Evolutionary conservation across 2,329 filamentous ascomycete species (phyloP).

Genomic region (Sclerotinia subarctica): DNA sequence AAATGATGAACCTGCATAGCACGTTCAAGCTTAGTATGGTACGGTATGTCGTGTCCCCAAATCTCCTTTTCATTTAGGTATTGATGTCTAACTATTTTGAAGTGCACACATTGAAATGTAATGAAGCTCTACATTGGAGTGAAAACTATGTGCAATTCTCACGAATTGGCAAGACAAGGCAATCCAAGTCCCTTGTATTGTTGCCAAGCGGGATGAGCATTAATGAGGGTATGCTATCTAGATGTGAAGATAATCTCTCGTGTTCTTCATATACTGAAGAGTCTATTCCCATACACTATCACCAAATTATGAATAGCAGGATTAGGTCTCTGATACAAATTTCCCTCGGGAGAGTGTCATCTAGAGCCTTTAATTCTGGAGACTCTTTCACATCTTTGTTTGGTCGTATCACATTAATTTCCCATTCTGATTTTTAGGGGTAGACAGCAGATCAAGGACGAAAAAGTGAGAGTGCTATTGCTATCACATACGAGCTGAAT

Average conservation of each 20-base stretch:
- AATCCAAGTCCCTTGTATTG: not conserved
- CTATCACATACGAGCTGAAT: too few relatives aligned
- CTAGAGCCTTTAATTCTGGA: not conserved
- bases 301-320: not conserved
- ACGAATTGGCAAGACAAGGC: not conserved
- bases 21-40: not conserved
- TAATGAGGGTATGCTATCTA: not conserved
- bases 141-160: not conserved
- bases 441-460: not conserved
- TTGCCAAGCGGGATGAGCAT: not conserved
- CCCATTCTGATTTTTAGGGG: not conserved
- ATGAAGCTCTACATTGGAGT: not conserved
- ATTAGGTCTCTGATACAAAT: not conserved
- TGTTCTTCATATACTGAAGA: not conserved
- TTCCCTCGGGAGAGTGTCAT: not conserved
- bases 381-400: not conserved
- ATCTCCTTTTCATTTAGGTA: too few relatives aligned
- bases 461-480: not conserved
- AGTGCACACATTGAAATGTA: not conserved
- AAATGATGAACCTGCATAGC: not conserved
- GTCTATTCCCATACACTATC: not conserved
- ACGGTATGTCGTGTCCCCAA: not conserved
- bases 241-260: not conserved
- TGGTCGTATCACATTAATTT: not conserved
- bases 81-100: too few relatives aligned